phyloP scores from a whole-genome alignment of 495 filamentous ascomycete species.

The Aspergillus baeticus region DNA sequence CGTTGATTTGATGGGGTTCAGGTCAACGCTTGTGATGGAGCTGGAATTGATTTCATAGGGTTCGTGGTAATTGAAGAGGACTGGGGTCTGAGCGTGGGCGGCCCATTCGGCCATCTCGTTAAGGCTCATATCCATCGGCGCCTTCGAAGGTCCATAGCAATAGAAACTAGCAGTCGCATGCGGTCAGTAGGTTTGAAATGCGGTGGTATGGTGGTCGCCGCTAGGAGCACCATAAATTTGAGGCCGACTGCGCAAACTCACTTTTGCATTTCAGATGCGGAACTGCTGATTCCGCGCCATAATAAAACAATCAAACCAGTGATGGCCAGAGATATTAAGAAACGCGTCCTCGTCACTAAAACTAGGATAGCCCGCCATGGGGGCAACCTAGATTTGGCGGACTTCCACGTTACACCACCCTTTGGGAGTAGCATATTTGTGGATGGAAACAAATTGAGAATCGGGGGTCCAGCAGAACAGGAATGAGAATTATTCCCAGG shows the following conservation, averaged over 20 bases:
- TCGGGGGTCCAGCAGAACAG: conserved; percentile 3
- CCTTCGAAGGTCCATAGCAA: conserved; percentile 90
- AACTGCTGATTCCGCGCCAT: conserved; percentile 83
- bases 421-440: conserved; percentile 73
- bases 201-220: too few relatives aligned
- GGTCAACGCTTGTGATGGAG: conserved; percentile 74
- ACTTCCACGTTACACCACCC: conserved; percentile 91
- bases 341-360: conserved; percentile 74
- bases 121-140: conserved; percentile 88
- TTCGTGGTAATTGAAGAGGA: conserved; percentile 93
- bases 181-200: neutral
- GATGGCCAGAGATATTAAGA: conserved; percentile 72
- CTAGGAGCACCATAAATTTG: neutral
- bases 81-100: conserved; percentile 82
- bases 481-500: conserved; percentile 5
- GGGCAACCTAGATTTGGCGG: conserved; percentile 75
- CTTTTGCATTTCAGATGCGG: conserved; percentile 90
- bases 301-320: conserved; percentile 74
- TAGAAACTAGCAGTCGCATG: conserved; percentile 68
- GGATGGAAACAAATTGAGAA: conserved; percentile 6
- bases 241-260: conserved; percentile 31
- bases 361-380: conserved; percentile 77
- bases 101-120: conserved; percentile 92
- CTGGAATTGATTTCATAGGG: conserved; percentile 79
- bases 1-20: conserved; percentile 85